phyloP scores from a whole-genome alignment of 192 early-diverging fungal genomes.

The Chytriomyces sp. region DNA sequence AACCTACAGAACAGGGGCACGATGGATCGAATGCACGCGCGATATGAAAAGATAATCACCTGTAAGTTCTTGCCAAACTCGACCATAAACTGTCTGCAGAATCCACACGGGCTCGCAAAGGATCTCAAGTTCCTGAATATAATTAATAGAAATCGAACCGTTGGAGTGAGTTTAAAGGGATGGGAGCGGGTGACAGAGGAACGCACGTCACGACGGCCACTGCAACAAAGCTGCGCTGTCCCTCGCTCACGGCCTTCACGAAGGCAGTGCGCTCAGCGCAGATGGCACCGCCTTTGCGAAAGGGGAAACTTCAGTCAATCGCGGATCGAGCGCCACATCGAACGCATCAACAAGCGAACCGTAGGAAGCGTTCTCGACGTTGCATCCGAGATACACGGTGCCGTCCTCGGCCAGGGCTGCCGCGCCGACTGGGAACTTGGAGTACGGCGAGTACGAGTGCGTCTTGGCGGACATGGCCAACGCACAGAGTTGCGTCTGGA shows the following conservation, averaged over 20 bases:
- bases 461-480: constrained; percentile 56
- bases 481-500: constrained; percentile 16
- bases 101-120: constrained; percentile 65
- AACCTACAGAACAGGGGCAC: constrained; percentile 28
- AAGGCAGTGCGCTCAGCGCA: constrained; percentile 92
- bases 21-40: neutral
- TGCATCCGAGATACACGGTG: constrained; percentile 68
- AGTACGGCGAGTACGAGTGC: constrained; percentile 86
- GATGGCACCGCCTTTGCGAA: constrained; percentile 61
- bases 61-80: constrained; percentile 74
- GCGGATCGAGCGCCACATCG: too few species aligned
- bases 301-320: neutral
- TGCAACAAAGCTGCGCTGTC: constrained; percentile 71
- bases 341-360: too few species aligned
- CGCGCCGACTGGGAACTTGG: constrained; percentile 89
- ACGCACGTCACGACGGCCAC: constrained; percentile 77
- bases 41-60: constrained; percentile 22
- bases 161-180: neutral
- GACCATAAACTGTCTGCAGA: constrained; percentile 78
- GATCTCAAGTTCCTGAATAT: constrained; percentile 48
- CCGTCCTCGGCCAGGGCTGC: constrained; percentile 73
- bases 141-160: neutral
- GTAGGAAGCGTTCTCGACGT: constrained; percentile 90
- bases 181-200: neutral
- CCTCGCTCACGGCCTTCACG: constrained; percentile 85